These are phyloP conservation scores for Pichia sp. DNA, from an alignment of 1,139 yeast species.

Conservation along the genomic window DNA sequence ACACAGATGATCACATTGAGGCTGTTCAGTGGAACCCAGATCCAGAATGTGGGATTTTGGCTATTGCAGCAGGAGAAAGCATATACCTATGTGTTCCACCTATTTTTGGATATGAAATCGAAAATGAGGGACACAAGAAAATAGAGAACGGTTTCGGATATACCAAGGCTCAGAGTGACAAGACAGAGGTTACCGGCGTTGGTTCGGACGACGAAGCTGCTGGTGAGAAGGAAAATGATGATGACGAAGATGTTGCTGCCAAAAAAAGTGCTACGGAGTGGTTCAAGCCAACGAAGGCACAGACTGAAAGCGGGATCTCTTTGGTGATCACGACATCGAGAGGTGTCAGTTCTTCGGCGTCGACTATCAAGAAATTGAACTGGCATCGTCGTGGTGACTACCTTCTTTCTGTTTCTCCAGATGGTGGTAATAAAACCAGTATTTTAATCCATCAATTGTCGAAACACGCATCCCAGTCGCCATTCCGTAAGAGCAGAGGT, in stretches of 20 bases:
- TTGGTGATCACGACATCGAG: slow-evolving; percentile 65
- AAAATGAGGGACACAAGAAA: slow-evolving; percentile 71
- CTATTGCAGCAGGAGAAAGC: slow-evolving; percentile 79
- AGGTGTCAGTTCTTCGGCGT: slow-evolving; percentile 53
- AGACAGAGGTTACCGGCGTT: slow-evolving; percentile 43
- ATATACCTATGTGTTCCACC: slow-evolving; percentile 83
- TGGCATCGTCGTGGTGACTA: slow-evolving; percentile 99
- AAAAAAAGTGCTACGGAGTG: slow-evolving; percentile 67
- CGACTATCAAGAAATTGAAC: slow-evolving; percentile 72
- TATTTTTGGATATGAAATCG: slow-evolving; percentile 81
- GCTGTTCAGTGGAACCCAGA: slow-evolving; percentile 90
- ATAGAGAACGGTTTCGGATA: slow-evolving; percentile 93
- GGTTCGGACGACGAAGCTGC: slow-evolving; percentile 29
- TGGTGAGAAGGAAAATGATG: slow-evolving; percentile 35
- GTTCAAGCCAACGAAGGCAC: slow-evolving; percentile 72
- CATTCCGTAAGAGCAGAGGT: slow-evolving; percentile 90
- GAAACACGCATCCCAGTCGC: slow-evolving; percentile 94
- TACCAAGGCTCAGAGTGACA: slow-evolving; percentile 65
- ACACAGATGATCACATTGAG: slow-evolving; percentile 71
- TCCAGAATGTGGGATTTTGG: slow-evolving; percentile 64
- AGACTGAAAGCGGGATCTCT: slow-evolving; percentile 63
- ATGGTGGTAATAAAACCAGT: slow-evolving; percentile 72
- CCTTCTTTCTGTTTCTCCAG: slow-evolving; percentile 90
- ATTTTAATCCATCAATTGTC: slow-evolving; percentile 92
- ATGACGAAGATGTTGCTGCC: slow-evolving; percentile 31